phyloP scores from a whole-genome alignment of 345 rosid genomes.

The Conringia planisiliqua region DNA sequence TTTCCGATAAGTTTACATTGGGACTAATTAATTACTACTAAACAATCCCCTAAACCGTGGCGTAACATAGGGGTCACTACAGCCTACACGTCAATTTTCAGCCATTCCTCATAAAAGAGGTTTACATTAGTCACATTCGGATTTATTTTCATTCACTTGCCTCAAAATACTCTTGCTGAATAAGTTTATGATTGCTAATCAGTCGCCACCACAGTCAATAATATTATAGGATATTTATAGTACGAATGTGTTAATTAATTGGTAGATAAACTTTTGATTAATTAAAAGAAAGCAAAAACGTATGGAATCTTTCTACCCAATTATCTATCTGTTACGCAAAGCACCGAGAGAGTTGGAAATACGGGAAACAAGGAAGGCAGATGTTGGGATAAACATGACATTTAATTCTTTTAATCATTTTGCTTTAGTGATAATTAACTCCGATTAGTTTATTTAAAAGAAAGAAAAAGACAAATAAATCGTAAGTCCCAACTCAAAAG shows the following conservation, averaged over 20 bases:
- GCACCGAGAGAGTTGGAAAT: slow-evolving; percentile 31
- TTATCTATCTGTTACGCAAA: slow-evolving; percentile 29
- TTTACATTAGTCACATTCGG: not conserved
- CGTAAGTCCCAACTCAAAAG: slow-evolving; percentile 33
- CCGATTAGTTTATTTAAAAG: slow-evolving; percentile 1
- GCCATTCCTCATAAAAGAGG: not conserved
- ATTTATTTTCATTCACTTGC: not conserved
- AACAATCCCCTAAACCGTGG: not conserved
- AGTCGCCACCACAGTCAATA: not conserved
- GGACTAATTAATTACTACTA: not conserved
- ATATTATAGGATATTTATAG: not conserved
- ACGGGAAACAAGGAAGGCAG: slow-evolving; percentile 39
- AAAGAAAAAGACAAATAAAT: slow-evolving; percentile 4
- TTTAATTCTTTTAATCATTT: slow-evolving; percentile 26
- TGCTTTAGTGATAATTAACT: slow-evolving; percentile 18
- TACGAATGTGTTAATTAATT: slow-evolving; percentile 13
- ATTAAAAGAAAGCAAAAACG: slow-evolving; percentile 25
- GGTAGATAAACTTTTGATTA: slow-evolving; percentile 1
- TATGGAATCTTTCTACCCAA: slow-evolving; percentile 32
- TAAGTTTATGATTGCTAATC: slow-evolving; percentile 7
- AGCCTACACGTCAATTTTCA: not conserved
- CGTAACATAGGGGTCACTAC: slow-evolving; percentile 15
- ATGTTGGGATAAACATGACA: slow-evolving; percentile 42
- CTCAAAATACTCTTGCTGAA: not conserved
- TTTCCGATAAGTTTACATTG: not conserved